These are phyloP conservation scores for Fusarium pseudograminearum DNA, from an alignment of 2,329 filamentous ascomycete genomes.

Conservation along the genomic window DNA sequence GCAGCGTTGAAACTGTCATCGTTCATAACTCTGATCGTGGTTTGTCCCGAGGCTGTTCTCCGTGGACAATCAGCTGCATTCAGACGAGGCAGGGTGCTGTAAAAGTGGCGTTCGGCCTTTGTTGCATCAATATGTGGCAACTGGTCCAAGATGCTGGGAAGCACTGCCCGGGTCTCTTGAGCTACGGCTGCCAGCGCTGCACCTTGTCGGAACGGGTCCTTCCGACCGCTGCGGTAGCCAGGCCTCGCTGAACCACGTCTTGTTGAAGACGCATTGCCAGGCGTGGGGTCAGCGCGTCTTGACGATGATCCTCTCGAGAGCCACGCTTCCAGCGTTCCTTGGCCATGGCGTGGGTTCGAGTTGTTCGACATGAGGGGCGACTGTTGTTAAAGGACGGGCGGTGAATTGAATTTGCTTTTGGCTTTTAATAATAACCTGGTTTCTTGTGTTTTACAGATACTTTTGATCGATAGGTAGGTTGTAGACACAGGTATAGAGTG, in stretches of 20 bases:
- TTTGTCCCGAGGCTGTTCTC: slow-evolving; percentile 48
- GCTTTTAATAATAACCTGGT: background rate
- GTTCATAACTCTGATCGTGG: slow-evolving; percentile 63
- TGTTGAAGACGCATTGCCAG: slow-evolving; percentile 24
- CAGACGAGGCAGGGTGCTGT: slow-evolving; percentile 56
- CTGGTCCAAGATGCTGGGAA: slow-evolving; percentile 61
- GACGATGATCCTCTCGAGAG: slow-evolving; percentile 27
- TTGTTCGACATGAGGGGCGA: slow-evolving; percentile 17
- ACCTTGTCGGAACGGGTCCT: slow-evolving; percentile 38
- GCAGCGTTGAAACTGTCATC: slow-evolving; percentile 70
- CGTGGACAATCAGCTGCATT: slow-evolving; percentile 58
- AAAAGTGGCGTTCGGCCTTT: slow-evolving; percentile 54
- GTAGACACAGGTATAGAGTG: background rate
- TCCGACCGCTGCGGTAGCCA: slow-evolving; percentile 26
- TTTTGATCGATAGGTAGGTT: background rate
- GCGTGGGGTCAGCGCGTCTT: slow-evolving; percentile 21
- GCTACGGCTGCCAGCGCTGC: slow-evolving; percentile 57
- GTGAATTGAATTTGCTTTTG: background rate
- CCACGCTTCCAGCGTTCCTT: slow-evolving; percentile 49
- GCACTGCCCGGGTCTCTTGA: slow-evolving; percentile 59
- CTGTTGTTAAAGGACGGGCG: background rate
- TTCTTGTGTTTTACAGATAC: background rate
- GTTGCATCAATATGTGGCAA: slow-evolving; percentile 56
- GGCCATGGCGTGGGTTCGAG: slow-evolving; percentile 17
- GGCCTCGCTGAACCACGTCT: slow-evolving; percentile 19